These are phyloP conservation scores for Microsporum canis DNA, from an alignment of 2,329 filamentous ascomycete species.

Conservation along the genomic window DNA sequence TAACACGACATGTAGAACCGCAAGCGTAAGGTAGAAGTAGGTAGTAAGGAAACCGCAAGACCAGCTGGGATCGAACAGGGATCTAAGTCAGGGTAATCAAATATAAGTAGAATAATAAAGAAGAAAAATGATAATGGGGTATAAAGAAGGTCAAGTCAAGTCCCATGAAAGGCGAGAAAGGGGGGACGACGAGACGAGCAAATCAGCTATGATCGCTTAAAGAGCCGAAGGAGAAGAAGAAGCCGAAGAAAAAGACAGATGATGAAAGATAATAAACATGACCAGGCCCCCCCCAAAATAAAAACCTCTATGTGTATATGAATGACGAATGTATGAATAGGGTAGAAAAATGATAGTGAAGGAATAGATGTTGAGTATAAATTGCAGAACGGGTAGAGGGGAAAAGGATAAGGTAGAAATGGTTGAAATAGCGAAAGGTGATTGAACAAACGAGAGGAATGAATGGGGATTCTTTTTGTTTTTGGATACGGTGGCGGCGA, in stretches of 20 bases:
- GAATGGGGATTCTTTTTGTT: constrained; percentile 5
- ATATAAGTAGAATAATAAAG: too few species aligned
- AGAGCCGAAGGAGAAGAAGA: background rate
- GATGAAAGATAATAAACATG: constrained; percentile 1
- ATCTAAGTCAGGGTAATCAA: background rate
- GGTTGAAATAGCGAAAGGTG: background rate
- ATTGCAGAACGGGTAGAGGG: constrained; percentile 2
- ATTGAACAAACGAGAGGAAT: constrained; percentile 8
- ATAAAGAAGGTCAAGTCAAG: constrained; percentile 3
- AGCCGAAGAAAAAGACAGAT: background rate
- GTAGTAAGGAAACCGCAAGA: background rate
- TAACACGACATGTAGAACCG: background rate
- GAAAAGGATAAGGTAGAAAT: background rate
- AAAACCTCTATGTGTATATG: background rate
- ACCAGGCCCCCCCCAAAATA: background rate
- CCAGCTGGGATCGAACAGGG: constrained; percentile 1
- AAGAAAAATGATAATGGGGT: background rate
- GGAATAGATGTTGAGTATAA: background rate
- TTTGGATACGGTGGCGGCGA: constrained; percentile 13
- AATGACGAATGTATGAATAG: background rate
- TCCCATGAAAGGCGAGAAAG: background rate
- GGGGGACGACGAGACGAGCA: background rate
- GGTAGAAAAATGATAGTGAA: background rate
- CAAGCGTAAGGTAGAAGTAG: background rate
- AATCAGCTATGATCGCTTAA: constrained; percentile 3